Evolutionary conservation across 495 filamentous ascomycete genomes (phyloP).

Genomic region (Trichoderma asperelloides): DNA sequence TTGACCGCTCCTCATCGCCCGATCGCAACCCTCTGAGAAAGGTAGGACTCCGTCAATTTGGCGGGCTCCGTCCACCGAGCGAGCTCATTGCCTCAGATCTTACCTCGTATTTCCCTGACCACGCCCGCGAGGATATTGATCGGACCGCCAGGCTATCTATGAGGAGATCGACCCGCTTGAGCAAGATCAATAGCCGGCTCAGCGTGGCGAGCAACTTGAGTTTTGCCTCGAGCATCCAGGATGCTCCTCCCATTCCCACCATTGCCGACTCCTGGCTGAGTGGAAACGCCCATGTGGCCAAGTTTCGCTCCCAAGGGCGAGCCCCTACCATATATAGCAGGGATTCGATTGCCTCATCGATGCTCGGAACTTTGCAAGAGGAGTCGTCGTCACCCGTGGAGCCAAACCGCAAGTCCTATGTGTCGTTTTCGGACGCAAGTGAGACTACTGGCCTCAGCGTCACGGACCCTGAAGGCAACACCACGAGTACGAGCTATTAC

Average conservation of each 20-base stretch:
- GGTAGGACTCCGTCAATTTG: conserved; percentile 57
- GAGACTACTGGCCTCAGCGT: conserved; percentile 51
- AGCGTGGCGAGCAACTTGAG: conserved; percentile 92
- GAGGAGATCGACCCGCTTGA: conserved; percentile 78
- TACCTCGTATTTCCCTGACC: conserved; percentile 93
- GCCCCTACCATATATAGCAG: conserved; percentile 47
- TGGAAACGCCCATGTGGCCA: conserved; percentile 43
- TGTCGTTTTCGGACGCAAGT: conserved; percentile 76
- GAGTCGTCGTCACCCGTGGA: conserved; percentile 66
- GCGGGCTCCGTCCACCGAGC: conserved; percentile 85
- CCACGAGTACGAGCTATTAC: conserved; percentile 65
- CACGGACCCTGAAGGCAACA: conserved; percentile 66
- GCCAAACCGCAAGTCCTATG: conserved; percentile 89
- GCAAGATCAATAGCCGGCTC: conserved; percentile 81
- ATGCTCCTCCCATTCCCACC: conserved; percentile 87
- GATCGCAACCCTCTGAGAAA: conserved; percentile 49
- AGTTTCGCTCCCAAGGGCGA: conserved; percentile 33
- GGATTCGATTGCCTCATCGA: conserved; percentile 78
- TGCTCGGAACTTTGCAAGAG: conserved; percentile 80
- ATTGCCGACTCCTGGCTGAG: conserved; percentile 91
- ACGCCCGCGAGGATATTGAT: conserved; percentile 85
- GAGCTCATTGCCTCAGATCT: conserved; percentile 96
- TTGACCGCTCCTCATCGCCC: conserved; percentile 48
- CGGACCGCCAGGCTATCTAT: conserved; percentile 86
- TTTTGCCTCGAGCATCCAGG: conserved; percentile 80